Evolutionary conservation across 495 filamentous ascomycete genomes (phyloP).

Genomic region (Glonium stellatum): DNA sequence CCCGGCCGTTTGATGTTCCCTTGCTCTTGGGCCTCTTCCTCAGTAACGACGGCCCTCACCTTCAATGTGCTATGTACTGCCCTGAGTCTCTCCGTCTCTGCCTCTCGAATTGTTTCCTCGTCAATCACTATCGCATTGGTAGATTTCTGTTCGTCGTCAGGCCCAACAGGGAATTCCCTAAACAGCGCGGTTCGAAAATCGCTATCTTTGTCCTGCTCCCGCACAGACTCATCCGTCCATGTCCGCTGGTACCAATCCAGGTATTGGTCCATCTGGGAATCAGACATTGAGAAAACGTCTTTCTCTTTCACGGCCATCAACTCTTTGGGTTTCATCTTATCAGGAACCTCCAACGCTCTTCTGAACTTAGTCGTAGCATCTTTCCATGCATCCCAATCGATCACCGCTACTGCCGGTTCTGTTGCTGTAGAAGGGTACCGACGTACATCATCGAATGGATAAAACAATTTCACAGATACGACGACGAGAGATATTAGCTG

Average conservation of each 20-base stretch:
- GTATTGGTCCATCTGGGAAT: slow-evolving; percentile 67
- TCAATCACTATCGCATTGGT: neutral
- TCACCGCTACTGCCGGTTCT: slow-evolving; percentile 54
- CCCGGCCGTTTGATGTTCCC: slow-evolving; percentile 42
- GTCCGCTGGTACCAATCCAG: slow-evolving; percentile 82
- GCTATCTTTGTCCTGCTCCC: slow-evolving; percentile 13
- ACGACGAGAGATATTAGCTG: slow-evolving; percentile 65
- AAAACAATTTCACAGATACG: slow-evolving; percentile 68
- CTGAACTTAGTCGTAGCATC: slow-evolving; percentile 3
- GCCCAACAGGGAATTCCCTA: slow-evolving; percentile 46
- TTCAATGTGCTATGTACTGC: slow-evolving; percentile 38
- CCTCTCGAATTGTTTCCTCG: slow-evolving; percentile 9
- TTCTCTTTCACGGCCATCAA: slow-evolving; percentile 49
- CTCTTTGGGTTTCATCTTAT: slow-evolving; percentile 14
- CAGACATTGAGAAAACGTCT: slow-evolving; percentile 63
- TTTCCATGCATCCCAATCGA: slow-evolving; percentile 71
- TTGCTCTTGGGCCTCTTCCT: slow-evolving; percentile 20
- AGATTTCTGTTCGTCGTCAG: slow-evolving; percentile 2
- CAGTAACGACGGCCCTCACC: slow-evolving; percentile 14
- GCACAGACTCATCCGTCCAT: slow-evolving; percentile 45
- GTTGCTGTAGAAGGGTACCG: slow-evolving; percentile 48
- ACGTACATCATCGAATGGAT: slow-evolving; percentile 60
- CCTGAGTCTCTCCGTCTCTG: slow-evolving; percentile 33
- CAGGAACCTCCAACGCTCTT: neutral
- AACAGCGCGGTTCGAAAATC: slow-evolving; percentile 40